These are phyloP conservation scores for Barnettozyma pratensis DNA, from an alignment of 805 yeast genomes.

Conservation along the genomic window DNA sequence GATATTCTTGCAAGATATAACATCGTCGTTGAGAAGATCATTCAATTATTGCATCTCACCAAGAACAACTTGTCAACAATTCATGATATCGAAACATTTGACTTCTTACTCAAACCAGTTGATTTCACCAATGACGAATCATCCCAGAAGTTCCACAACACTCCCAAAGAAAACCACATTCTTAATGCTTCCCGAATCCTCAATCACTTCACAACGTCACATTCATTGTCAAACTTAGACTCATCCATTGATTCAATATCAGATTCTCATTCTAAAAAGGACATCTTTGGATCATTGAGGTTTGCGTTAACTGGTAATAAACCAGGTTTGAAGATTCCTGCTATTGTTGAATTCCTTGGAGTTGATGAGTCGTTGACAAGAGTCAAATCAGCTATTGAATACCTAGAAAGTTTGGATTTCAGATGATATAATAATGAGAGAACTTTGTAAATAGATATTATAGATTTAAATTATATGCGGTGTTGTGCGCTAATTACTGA, in stretches of 20 bases:
- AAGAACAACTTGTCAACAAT: constrained; percentile 48
- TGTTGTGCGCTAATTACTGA: no score
- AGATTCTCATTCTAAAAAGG: constrained; percentile 28
- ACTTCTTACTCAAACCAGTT: constrained; percentile 40
- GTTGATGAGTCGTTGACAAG: constrained; percentile 28
- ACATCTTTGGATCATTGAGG: constrained; percentile 54
- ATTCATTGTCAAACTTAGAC: constrained; percentile 5
- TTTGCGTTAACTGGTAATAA: constrained; percentile 65
- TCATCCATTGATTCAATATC: constrained; percentile 2
- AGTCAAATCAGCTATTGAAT: constrained; percentile 18
- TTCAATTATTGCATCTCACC: constrained; percentile 36
- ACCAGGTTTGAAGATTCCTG: constrained; percentile 65
- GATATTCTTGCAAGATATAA: constrained; percentile 15
- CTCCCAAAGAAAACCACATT: constrained; percentile 10
- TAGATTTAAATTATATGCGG: no score
- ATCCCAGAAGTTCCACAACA: constrained; percentile 29
- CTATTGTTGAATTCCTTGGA: constrained; percentile 53
- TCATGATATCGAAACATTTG: constrained; percentile 46
- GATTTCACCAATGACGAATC: constrained; percentile 18
- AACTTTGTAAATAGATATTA: no score
- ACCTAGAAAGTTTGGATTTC: background rate
- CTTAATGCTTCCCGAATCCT: constrained; percentile 12
- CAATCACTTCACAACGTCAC: constrained; percentile 7
- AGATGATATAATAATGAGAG: background rate
- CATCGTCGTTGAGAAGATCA: constrained; percentile 30